Conservation (phyloP, 371 early-diverging fungal genomes). For the Mucor lusitanicus region DNA sequence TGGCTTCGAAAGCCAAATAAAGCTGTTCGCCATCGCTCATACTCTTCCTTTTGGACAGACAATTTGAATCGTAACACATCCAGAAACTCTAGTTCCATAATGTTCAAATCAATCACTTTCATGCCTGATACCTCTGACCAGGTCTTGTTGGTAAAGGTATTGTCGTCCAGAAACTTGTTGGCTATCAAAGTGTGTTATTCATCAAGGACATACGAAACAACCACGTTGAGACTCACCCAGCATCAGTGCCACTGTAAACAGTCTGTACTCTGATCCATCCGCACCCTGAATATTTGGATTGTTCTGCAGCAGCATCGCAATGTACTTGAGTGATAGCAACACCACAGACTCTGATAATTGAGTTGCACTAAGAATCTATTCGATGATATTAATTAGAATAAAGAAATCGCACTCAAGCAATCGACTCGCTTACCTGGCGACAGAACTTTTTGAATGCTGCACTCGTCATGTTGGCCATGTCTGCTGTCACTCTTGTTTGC, state of each 20-base stretch:
- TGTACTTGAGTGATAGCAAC: slow-evolving; percentile 60
- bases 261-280: slow-evolving; percentile 73
- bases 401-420: neutral
- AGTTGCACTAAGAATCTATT: slow-evolving; percentile 54
- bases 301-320: slow-evolving; percentile 58
- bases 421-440: slow-evolving; percentile 38
- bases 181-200: slow-evolving; percentile 33
- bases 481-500: slow-evolving; percentile 25
- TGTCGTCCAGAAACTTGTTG: slow-evolving; percentile 70
- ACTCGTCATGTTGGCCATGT: slow-evolving; percentile 45
- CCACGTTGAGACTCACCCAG: slow-evolving; percentile 40
- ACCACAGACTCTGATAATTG: slow-evolving; percentile 67
- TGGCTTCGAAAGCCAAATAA: slow-evolving; percentile 32
- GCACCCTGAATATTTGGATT: slow-evolving; percentile 64
- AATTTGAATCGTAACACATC: slow-evolving; percentile 58
- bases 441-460: slow-evolving; percentile 58
- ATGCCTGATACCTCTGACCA: slow-evolving; percentile 71
- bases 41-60: slow-evolving; percentile 62
- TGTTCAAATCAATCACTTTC: slow-evolving; percentile 59
- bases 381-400: neutral
- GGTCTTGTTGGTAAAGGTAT: slow-evolving; percentile 71
- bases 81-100: slow-evolving; percentile 72
- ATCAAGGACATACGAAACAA: too few relatives aligned
- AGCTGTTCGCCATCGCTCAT: slow-evolving; percentile 42
- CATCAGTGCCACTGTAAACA: slow-evolving; percentile 84